Conservation (phyloP, 805 yeast genomes). For the Lipomyces yamanashiensis region DNA sequence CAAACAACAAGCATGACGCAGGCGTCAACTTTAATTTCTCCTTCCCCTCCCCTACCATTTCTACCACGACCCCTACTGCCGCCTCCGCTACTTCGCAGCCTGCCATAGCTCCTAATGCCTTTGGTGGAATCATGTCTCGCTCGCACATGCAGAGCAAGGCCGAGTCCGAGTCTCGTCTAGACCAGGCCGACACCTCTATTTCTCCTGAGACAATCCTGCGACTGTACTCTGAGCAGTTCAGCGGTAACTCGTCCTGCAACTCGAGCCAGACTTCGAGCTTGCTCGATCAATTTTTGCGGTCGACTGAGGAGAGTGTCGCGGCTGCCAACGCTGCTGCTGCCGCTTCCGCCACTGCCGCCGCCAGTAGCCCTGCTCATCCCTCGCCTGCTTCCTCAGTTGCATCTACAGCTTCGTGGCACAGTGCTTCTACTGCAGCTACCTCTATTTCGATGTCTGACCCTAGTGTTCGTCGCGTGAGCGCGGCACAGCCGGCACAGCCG, state of each 20-base stretch:
- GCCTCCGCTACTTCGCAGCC: not conserved
- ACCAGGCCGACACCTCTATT: not conserved
- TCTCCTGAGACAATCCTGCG: conserved; percentile 20
- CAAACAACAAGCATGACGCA: conserved; percentile 12
- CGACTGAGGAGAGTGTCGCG: conserved; percentile 11
- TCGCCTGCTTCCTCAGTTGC: conserved; percentile 28
- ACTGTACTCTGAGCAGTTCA: conserved; percentile 22
- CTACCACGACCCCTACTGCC: not conserved
- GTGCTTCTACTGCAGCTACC: conserved; percentile 12
- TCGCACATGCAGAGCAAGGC: conserved; percentile 22
- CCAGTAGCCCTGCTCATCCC: conserved; percentile 14
- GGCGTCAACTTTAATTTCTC: conserved; percentile 25
- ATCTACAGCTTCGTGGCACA: conserved; percentile 28
- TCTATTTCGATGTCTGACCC: conserved; percentile 1
- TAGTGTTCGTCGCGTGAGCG: too few relatives aligned
- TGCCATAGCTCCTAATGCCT: not conserved
- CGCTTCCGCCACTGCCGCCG: conserved; percentile 15
- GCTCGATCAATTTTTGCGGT: conserved; percentile 17
- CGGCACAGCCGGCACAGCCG: not conserved
- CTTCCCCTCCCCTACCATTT: conserved; percentile 19
- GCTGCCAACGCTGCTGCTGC: conserved; percentile 21
- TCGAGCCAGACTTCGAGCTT: conserved; percentile 4
- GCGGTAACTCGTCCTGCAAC: conserved; percentile 9
- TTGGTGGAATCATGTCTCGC: conserved; percentile 20
- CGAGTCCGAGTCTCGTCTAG: conserved; percentile 8